Percentiles rank a stretch among this genome's conserved stretches.
These are phyloP conservation scores for Eucalyptus guilfoylei DNA, from an alignment of 345 rosid genomes.

Conservation along the genomic window DNA sequence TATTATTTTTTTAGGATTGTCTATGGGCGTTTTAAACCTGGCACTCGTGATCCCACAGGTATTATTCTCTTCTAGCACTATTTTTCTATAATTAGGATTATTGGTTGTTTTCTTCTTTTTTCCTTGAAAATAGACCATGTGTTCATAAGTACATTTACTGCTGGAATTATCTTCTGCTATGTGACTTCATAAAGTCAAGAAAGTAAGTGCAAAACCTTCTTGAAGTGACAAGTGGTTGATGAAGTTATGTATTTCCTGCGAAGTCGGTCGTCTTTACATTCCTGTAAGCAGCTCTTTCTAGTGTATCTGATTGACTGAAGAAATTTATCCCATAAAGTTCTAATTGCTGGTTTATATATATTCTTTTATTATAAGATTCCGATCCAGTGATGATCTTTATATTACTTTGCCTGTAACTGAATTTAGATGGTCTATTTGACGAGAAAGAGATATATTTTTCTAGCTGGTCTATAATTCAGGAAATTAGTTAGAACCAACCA, in stretches of 20 bases:
- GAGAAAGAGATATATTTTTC: neutral
- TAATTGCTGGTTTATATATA: neutral
- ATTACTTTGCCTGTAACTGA: neutral
- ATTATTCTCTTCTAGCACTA: neutral
- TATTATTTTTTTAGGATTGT: conserved; percentile 52
- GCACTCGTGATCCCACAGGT: conserved; percentile 98
- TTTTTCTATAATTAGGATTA: neutral
- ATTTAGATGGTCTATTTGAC: neutral
- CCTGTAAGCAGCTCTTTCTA: neutral
- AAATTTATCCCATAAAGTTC: neutral
- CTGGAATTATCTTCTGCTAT: neutral
- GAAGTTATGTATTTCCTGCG: neutral
- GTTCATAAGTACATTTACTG: neutral
- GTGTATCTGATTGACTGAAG: neutral
- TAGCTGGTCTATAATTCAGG: neutral
- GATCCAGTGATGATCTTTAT: neutral
- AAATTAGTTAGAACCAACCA: neutral
- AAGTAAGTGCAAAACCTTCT: neutral
- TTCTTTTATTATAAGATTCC: neutral
- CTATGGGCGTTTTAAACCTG: conserved; percentile 91
- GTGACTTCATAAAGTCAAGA: neutral
- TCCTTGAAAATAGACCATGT: neutral
- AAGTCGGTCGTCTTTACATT: neutral
- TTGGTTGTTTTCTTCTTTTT: neutral
- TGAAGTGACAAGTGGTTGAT: neutral